Evolutionary conservation across 2,329 filamentous ascomycete species (phyloP), one percentile per base, ranked within the genome.

Genomic region (Monosporascus cannonballus): DNA sequence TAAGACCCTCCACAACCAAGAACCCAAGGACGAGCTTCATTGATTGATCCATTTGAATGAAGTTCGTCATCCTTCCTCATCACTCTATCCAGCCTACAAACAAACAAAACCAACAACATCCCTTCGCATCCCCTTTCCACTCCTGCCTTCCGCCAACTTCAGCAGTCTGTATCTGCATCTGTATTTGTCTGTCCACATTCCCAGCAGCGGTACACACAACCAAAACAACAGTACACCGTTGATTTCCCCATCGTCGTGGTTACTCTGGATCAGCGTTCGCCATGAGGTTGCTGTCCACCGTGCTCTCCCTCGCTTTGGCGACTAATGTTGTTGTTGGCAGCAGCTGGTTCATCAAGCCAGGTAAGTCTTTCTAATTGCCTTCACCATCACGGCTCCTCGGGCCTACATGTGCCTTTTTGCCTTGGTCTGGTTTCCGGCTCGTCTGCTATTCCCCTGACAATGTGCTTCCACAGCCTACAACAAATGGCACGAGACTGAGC

Each of bases 401-500:
- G 30, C 30, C 30, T 14, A 14, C 11, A 14, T 34, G 11, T 34
- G 3, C 18, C 22, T n/a, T 34, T 25, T 24, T 22, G 30, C 30
- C 11, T 14, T 14, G 0, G 9, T 34, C 5, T 34, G 30, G 30
- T 17, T 30, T 34, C 46, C 34, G 39, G 14, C 24, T 50, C 6
- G 38, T 17, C 9, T 46, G 48, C 52, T 47, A 41, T 18, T 34
- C n/a, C 38, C 53, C 60, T 70, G 56, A 71, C 55, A 57, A 51
- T 44, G 50, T 52, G 55, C 58, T 67, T 55, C 57, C 61, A 48
- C 66, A 96, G 93, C 87, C 17, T 97, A 97, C 79, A 96, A 97
- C 76, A 96, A 94, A 71, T 99, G 94, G 94, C 93, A 97, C 65
- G 87, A 97, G 77, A 96, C 90, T 22, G 94, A 99, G 79, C 84